phyloP scores from a whole-genome alignment of 2,329 filamentous ascomycete species.

The Pseudogymnoascus verrucosus region DNA sequence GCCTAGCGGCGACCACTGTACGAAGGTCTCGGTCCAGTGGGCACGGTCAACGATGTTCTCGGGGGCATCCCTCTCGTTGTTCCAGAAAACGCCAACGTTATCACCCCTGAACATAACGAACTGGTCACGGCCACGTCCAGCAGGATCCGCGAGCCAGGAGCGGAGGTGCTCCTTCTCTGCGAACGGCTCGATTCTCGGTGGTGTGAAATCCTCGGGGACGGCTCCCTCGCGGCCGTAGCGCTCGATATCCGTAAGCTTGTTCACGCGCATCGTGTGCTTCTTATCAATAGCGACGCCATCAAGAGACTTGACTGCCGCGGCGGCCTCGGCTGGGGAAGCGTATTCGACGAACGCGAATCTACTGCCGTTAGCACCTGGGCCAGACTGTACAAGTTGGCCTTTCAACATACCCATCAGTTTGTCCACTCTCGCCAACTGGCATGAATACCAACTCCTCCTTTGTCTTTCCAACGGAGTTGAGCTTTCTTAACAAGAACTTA shows the following conservation, averaged over 20 bases:
- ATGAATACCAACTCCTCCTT: constrained; percentile 86
- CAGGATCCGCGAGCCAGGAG: constrained; percentile 81
- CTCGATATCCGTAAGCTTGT: constrained; percentile 98
- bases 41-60: constrained; percentile 85
- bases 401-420: constrained; percentile 68
- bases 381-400: background rate
- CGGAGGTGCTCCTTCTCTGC: constrained; percentile 87
- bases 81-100: constrained; percentile 93
- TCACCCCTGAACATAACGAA: constrained; percentile 92
- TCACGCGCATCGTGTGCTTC: constrained; percentile 89
- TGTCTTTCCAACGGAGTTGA: constrained; percentile 76
- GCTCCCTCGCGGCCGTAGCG: constrained; percentile 90
- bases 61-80: constrained; percentile 86
- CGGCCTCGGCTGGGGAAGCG: constrained; percentile 79
- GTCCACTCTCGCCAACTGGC: constrained; percentile 81
- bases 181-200: constrained; percentile 77
- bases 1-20: constrained; percentile 94
- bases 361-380: constrained; percentile 16
- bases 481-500: constrained; percentile 92
- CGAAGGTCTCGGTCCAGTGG: constrained; percentile 96
- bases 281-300: constrained; percentile 87
- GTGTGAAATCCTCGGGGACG: constrained; percentile 81
- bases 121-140: constrained; percentile 79
- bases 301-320: constrained; percentile 80
- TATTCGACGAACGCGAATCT: constrained; percentile 98